Conservation (phyloP, 2,329 filamentous ascomycete species). For the Capronia americana region DNA sequence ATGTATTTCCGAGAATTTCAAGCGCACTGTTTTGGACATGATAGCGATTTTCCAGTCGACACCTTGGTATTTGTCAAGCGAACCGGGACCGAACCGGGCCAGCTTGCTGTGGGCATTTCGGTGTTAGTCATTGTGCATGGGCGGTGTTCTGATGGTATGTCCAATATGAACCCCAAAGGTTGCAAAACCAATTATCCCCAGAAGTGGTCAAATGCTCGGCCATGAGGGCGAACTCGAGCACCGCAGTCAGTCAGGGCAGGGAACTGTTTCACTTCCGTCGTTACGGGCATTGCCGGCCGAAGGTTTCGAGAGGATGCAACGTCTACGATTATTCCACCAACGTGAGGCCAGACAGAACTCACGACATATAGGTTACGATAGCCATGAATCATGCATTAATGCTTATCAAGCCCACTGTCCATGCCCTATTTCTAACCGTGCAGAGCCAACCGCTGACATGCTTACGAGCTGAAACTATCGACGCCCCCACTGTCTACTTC, state of each 20-base stretch:
- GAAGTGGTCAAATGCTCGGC: background rate
- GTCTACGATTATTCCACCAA: slow-evolving; percentile 7
- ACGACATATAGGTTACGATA: slow-evolving; percentile 11
- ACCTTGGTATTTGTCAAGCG: background rate
- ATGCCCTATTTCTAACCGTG: background rate
- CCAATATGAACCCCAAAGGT: background rate
- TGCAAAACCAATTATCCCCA: slow-evolving; percentile 7
- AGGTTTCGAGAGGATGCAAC: background rate
- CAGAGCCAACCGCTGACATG: background rate
- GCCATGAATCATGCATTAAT: slow-evolving; percentile 10
- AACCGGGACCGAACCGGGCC: background rate
- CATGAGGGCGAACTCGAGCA: background rate
- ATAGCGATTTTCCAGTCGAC: background rate
- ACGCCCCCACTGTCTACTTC: background rate
- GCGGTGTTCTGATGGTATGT: slow-evolving; percentile 9
- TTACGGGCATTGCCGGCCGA: background rate
- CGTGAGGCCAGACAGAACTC: slow-evolving; percentile 11
- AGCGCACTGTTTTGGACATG: background rate
- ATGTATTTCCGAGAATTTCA: background rate
- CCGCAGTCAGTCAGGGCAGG: background rate
- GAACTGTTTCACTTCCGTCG: background rate
- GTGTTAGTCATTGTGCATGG: background rate
- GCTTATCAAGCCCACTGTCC: background rate
- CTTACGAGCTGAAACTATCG: background rate
- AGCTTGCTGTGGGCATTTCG: background rate